Percentiles rank a stretch among this genome's conserved stretches.
phyloP scores from a whole-genome alignment of 495 filamentous ascomycete genomes.

The Chaetomium tenue region DNA sequence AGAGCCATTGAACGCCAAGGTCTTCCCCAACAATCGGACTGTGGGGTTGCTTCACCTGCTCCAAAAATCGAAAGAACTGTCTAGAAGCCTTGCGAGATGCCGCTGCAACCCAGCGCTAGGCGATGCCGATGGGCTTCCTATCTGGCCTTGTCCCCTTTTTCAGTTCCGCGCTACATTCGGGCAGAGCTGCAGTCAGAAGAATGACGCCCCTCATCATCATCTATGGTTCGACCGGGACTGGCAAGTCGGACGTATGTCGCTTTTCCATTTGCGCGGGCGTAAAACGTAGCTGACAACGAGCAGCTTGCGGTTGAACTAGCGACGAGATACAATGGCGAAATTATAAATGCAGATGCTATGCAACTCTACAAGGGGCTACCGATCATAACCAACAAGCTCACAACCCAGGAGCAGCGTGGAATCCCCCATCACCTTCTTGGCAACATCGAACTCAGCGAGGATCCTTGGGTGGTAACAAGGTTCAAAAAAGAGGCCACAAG shows the following conservation, averaged over 20 bases:
- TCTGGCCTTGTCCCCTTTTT: not conserved
- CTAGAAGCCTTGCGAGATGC: not conserved
- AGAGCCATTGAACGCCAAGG: not conserved
- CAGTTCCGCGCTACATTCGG: not conserved
- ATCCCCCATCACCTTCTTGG: slow-evolving; percentile 89
- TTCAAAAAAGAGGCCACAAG: slow-evolving; percentile 68
- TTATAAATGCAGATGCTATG: slow-evolving; percentile 99
- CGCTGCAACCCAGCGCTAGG: not conserved
- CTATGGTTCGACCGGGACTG: slow-evolving; percentile 90
- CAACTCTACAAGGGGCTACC: slow-evolving; percentile 93
- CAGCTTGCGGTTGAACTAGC: slow-evolving; percentile 93
- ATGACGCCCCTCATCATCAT: slow-evolving; percentile 72
- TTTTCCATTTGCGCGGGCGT: not conserved
- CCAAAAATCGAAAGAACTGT: not conserved
- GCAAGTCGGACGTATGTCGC: slow-evolving; percentile 84
- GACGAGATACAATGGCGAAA: slow-evolving; percentile 79
- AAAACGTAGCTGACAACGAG: slow-evolving; percentile 23
- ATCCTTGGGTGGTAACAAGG: slow-evolving; percentile 74
- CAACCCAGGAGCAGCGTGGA: slow-evolving; percentile 67
- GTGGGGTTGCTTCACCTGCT: not conserved
- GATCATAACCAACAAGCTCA: slow-evolving; percentile 93
- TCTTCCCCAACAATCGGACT: slow-evolving; percentile 15
- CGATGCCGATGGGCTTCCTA: slow-evolving; percentile 21
- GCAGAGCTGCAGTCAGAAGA: slow-evolving; percentile 15
- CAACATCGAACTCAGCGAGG: slow-evolving; percentile 66